A percentile compares a stretch with the other conserved stretches of the same genome.
These are phyloP conservation scores for Gracilaria gracilis DNA, from an alignment of 23 red algal genomes.

Conservation along the genomic window DNA sequence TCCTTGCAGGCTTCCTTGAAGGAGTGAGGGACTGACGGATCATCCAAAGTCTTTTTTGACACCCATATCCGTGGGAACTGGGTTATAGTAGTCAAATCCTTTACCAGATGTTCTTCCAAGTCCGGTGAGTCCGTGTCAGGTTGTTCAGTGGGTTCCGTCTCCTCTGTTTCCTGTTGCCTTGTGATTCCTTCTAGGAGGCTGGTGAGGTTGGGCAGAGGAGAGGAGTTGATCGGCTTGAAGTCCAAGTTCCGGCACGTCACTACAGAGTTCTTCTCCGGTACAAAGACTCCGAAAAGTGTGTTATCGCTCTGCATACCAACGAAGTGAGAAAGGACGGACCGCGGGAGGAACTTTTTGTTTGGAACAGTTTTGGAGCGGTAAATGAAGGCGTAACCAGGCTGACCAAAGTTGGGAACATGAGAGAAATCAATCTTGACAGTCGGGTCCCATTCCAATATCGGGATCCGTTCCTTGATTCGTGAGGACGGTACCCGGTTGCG, in stretches of 20 bases:
- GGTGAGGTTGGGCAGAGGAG: no score
- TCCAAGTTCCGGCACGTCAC: not conserved
- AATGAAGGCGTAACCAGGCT: no score
- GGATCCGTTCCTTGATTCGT: no score
- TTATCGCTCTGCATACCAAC: conserved; percentile 37
- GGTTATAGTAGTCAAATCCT: not conserved
- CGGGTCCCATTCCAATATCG: no score
- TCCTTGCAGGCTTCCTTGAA: conserved; percentile 1
- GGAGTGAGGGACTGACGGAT: not conserved
- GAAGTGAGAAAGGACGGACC: not conserved
- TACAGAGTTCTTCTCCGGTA: conserved; percentile 5
- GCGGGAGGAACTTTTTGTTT: conserved; percentile 32
- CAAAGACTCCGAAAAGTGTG: no score
- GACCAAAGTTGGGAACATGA: no score
- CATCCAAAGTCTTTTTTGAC: not conserved
- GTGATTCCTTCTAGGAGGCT: no score
- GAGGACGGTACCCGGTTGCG: no score
- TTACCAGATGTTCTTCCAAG: not conserved
- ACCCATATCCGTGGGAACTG: not conserved
- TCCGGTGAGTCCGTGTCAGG: not conserved
- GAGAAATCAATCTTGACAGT: not conserved
- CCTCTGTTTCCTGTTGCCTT: no score
- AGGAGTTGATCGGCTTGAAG: no score
- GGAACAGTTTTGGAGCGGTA: no score
- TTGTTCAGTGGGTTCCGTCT: not conserved